A percentile compares a stretch with the other conserved stretches of the same genome.
phyloP scores from a whole-genome alignment of 1,284 basidiomycete genomes.

The Schizopora paradoxa region DNA sequence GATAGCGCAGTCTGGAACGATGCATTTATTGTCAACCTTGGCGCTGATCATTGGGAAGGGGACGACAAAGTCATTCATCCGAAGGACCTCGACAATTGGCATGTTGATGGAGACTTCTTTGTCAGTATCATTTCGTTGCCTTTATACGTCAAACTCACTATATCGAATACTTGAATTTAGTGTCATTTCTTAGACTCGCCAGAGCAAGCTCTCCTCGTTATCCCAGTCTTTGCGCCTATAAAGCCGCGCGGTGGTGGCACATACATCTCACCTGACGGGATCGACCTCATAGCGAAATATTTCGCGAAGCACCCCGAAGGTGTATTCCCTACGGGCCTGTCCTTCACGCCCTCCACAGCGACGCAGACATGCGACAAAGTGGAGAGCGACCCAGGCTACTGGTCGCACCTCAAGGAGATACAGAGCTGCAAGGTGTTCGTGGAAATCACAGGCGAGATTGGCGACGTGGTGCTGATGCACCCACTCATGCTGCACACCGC shows the following conservation, averaged over 20 bases:
- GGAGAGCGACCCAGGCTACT: slow-evolving; percentile 40
- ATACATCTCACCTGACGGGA: slow-evolving; percentile 50
- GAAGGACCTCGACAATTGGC: slow-evolving; percentile 51
- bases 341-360: slow-evolving; percentile 42
- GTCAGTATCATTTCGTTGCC: slow-evolving; percentile 25
- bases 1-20: slow-evolving; percentile 46
- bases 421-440: slow-evolving; percentile 43
- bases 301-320: slow-evolving; percentile 52
- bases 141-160: not conserved
- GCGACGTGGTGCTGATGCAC: slow-evolving; percentile 58
- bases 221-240: slow-evolving; percentile 54
- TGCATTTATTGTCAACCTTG: slow-evolving; percentile 57
- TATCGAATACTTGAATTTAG: slow-evolving; percentile 25
- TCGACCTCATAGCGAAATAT: slow-evolving; percentile 46
- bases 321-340: slow-evolving; percentile 39
- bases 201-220: slow-evolving; percentile 55
- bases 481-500: slow-evolving; percentile 61
- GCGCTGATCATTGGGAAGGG: slow-evolving; percentile 38
- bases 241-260: slow-evolving; percentile 48
- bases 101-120: slow-evolving; percentile 63
- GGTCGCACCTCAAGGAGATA: slow-evolving; percentile 38
- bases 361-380: slow-evolving; percentile 28
- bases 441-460: slow-evolving; percentile 51
- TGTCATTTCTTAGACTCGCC: slow-evolving; percentile 59
- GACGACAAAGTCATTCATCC: slow-evolving; percentile 31